Conservation (phyloP, 129 eudicot species). For the Silybum marianum region DNA sequence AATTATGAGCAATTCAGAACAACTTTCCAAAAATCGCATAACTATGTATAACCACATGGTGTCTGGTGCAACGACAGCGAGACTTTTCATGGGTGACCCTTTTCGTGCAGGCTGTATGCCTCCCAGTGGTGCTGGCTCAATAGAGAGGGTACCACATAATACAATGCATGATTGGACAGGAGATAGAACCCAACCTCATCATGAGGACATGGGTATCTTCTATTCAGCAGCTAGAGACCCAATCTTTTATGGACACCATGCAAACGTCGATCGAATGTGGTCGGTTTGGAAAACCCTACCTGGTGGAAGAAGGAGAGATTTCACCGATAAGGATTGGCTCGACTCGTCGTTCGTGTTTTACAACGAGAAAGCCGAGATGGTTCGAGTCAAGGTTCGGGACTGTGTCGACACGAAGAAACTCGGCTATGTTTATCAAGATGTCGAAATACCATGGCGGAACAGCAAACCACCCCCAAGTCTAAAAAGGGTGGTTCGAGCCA, state of each 20-base stretch:
- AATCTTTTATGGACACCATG: slow-evolving; percentile 55
- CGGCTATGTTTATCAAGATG: slow-evolving; percentile 52
- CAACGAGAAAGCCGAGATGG: slow-evolving; percentile 51
- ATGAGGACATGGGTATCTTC: slow-evolving; percentile 59
- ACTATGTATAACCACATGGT: slow-evolving; percentile 60
- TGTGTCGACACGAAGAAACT: slow-evolving; percentile 40
- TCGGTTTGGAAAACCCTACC: slow-evolving; percentile 51
- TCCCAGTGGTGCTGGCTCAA: slow-evolving; percentile 46
- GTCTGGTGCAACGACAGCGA: slow-evolving; percentile 36
- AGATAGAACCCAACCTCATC: slow-evolving; percentile 40
- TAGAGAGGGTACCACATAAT: slow-evolving; percentile 52
- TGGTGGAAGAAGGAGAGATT: slow-evolving; percentile 32
- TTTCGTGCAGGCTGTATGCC: slow-evolving; percentile 45
- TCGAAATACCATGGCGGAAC: slow-evolving; percentile 47
- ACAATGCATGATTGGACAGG: slow-evolving; percentile 54
- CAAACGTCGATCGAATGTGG: slow-evolving; percentile 63
- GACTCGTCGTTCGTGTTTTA: slow-evolving; percentile 50
- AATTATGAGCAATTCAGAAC: no score
- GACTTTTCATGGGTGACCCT: slow-evolving; percentile 51
- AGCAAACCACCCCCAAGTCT: slow-evolving; percentile 44
- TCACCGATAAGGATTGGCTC: slow-evolving; percentile 49
- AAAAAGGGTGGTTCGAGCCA: slow-evolving; percentile 38
- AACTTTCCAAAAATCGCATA: no score
- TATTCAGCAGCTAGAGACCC: slow-evolving; percentile 64
- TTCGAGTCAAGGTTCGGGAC: slow-evolving; percentile 50